Conservation (phyloP, 106 monocot genomes). For the Dioscorea dumetorum region DNA sequence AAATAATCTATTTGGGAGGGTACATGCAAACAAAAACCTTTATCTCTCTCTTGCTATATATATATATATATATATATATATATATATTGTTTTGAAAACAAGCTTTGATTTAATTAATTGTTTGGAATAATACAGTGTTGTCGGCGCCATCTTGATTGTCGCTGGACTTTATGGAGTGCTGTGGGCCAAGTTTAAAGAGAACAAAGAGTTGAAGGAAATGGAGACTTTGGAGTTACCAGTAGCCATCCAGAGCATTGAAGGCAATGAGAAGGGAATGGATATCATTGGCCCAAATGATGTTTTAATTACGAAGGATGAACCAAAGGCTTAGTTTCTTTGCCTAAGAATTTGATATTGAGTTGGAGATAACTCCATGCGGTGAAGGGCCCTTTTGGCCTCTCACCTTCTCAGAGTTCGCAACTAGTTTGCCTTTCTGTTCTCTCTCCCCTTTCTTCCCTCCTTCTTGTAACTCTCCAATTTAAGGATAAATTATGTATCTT, state of each 20-base stretch:
- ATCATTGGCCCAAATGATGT: slow-evolving; percentile 17
- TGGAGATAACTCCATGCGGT: too few relatives aligned
- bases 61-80: too few relatives aligned
- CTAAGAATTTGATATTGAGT: neutral
- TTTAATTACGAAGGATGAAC: slow-evolving; percentile 17
- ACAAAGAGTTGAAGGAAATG: slow-evolving; percentile 37
- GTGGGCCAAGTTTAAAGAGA: slow-evolving; percentile 79
- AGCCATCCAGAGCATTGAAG: slow-evolving; percentile 18
- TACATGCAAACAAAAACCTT: slow-evolving; percentile 3
- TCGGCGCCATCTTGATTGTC: slow-evolving; percentile 66
- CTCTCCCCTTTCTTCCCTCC: too few relatives aligned
- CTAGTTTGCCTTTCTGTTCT: too few relatives aligned
- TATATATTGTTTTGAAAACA: too few relatives aligned
- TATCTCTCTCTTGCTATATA: too few relatives aligned
- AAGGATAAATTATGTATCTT: too few relatives aligned
- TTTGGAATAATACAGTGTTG: slow-evolving; percentile 28
- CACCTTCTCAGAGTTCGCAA: too few relatives aligned
- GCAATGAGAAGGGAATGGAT: slow-evolving; percentile 11
- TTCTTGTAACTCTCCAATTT: too few relatives aligned
- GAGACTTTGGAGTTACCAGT: neutral
- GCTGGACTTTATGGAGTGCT: slow-evolving; percentile 70
- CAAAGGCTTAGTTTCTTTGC: slow-evolving; percentile 2
- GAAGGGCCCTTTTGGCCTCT: neutral
- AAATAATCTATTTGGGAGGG: slow-evolving; percentile 53
- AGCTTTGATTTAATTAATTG: too few relatives aligned